Percentiles rank a stretch among this genome's conserved stretches.
Conservation (phyloP, 2,329 filamentous ascomycete genomes). For the Torrubiella hemipterigena region DNA sequence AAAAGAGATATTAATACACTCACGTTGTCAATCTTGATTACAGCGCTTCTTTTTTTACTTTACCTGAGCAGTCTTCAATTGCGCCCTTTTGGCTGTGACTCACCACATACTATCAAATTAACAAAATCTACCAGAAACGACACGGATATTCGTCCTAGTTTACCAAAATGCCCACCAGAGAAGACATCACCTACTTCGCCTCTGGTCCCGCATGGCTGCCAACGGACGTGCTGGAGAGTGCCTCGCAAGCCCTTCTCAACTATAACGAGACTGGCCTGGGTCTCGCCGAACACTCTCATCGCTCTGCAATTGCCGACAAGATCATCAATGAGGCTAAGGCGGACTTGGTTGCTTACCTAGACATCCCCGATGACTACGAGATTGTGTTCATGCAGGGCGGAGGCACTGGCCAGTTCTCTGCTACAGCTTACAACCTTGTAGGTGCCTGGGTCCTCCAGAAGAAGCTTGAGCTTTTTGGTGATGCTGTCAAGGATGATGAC, state of each 20-base stretch:
- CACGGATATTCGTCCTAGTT: neutral
- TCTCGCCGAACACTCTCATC: constrained; percentile 82
- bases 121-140: neutral
- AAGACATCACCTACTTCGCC: constrained; percentile 76
- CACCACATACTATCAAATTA: neutral
- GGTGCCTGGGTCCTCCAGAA: constrained; percentile 68
- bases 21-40: no score
- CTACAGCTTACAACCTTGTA: constrained; percentile 74
- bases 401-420: constrained; percentile 76
- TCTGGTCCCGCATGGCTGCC: constrained; percentile 83
- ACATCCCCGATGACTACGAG: constrained; percentile 79
- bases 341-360: constrained; percentile 60
- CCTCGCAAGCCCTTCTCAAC: constrained; percentile 68
- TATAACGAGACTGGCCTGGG: constrained; percentile 73
- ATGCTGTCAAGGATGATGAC: constrained; percentile 38
- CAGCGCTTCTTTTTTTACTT: no score
- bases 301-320: constrained; percentile 63
- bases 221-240: constrained; percentile 66
- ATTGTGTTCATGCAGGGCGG: constrained; percentile 81
- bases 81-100: no score
- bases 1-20: no score
- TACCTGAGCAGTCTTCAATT: no score
- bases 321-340: constrained; percentile 72
- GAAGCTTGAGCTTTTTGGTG: constrained; percentile 44
- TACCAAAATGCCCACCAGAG: constrained; percentile 52